A percentile compares a stretch with the other conserved stretches of the same genome.
These are phyloP conservation scores for Suillus decipiens DNA, from an alignment of 768 basidiomycete species.

Conservation along the genomic window DNA sequence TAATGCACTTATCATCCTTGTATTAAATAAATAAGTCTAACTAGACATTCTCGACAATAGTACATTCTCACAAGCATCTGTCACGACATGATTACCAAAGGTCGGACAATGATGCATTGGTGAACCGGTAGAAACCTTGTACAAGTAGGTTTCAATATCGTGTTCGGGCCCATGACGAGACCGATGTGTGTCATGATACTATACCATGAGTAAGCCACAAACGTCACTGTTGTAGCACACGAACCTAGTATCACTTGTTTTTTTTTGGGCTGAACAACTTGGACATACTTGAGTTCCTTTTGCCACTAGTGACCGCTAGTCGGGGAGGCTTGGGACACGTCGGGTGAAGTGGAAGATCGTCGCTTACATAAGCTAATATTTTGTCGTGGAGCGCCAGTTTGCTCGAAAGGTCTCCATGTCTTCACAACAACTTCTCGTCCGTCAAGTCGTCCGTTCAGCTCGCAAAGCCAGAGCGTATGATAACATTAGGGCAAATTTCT, in stretches of 20 bases:
- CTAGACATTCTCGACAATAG: no score
- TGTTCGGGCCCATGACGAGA: background rate
- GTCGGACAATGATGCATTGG: background rate
- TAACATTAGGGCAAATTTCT: background rate
- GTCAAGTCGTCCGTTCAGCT: background rate
- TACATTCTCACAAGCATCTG: background rate
- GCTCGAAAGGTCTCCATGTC: background rate
- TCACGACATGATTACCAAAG: background rate
- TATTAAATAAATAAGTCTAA: no score
- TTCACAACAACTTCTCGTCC: slow-evolving; percentile 1
- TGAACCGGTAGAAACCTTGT: background rate
- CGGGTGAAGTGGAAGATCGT: background rate
- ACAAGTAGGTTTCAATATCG: background rate
- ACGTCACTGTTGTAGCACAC: background rate
- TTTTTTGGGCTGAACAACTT: background rate
- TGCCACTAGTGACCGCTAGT: background rate
- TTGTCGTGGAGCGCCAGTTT: background rate
- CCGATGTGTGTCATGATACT: background rate
- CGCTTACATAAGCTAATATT: slow-evolving; percentile 2
- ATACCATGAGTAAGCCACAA: background rate
- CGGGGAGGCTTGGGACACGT: background rate
- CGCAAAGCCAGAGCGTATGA: background rate
- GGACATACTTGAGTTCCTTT: background rate
- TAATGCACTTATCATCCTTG: no score
- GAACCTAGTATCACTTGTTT: background rate